Evolutionary conservation across 768 basidiomycete genomes (phyloP).

Genomic region (Tylopilus rubrobrunneus): DNA sequence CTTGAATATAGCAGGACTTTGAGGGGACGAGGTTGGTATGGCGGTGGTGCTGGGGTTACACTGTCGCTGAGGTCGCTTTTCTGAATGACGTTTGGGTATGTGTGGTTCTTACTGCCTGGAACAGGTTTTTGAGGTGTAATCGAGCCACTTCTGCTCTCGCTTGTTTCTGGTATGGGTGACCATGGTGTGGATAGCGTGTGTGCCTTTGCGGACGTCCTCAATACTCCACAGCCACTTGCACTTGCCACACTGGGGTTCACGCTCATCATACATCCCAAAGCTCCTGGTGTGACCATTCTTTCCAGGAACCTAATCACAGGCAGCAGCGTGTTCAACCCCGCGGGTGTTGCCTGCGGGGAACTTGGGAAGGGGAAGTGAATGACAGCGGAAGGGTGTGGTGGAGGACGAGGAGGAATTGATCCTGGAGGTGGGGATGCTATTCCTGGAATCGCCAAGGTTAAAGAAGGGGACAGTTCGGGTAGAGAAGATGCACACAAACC

Average conservation of each 20-base stretch:
- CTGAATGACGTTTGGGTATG: conserved; percentile 13
- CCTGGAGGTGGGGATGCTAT: not conserved
- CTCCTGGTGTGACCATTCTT: conserved; percentile 51
- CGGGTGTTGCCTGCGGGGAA: conserved; percentile 51
- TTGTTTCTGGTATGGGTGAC: conserved; percentile 16
- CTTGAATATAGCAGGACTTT: conserved; percentile 79
- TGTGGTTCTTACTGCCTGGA: conserved; percentile 4
- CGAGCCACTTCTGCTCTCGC: conserved; percentile 18
- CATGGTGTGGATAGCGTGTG: conserved; percentile 15
- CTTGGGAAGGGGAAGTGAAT: conserved; percentile 76
- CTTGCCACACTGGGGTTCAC: not conserved
- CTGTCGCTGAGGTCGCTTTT: conserved; percentile 12
- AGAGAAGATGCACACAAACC: not conserved
- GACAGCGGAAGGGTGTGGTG: conserved; percentile 67
- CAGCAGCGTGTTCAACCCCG: conserved; percentile 54
- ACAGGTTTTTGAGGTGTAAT: conserved; percentile 10
- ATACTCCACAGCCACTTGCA: conserved; percentile 1
- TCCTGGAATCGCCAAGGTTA: not conserved
- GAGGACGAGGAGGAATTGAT: conserved; percentile 53
- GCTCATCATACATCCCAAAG: conserved; percentile 17
- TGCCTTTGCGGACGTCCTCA: conserved; percentile 8
- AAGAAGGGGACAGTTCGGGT: no score
- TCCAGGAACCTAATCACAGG: conserved; percentile 69
- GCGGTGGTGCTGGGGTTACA: conserved; percentile 12
- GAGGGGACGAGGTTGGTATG: conserved; percentile 52